A percentile compares a stretch with the other conserved stretches of the same genome.
These are phyloP conservation scores for Colletotrichum theobromicola DNA, from an alignment of 2,329 filamentous ascomycete species.

Conservation along the genomic window DNA sequence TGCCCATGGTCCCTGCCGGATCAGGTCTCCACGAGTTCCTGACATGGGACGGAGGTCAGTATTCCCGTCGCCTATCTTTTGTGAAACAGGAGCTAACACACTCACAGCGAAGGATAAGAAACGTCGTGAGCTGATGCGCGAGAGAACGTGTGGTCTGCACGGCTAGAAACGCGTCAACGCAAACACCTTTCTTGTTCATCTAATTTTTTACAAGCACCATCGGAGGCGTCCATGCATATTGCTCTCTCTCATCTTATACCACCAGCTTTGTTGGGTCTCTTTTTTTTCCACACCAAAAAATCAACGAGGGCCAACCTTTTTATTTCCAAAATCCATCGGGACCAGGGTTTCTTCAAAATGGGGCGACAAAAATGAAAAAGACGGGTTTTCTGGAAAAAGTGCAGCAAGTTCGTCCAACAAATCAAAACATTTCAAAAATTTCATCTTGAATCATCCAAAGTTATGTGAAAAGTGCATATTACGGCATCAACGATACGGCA, in stretches of 20 bases:
- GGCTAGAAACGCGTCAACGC: neutral
- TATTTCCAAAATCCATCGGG: slow-evolving; percentile 5
- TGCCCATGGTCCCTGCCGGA: slow-evolving; percentile 95
- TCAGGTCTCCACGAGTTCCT: slow-evolving; percentile 91
- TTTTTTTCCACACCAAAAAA: neutral
- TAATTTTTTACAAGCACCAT: slow-evolving; percentile 8
- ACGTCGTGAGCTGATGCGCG: slow-evolving; percentile 69
- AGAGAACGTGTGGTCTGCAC: slow-evolving; percentile 59
- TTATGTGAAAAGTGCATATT: neutral
- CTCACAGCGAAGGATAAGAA: slow-evolving; percentile 68
- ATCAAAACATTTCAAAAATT: neutral
- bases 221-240: slow-evolving; percentile 20
- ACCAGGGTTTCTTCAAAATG: slow-evolving; percentile 6
- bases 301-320: neutral
- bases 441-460: neutral
- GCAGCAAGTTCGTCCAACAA: neutral
- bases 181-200: slow-evolving; percentile 9
- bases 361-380: neutral
- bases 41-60: slow-evolving; percentile 79
- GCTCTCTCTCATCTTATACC: slow-evolving; percentile 22
- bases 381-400: neutral
- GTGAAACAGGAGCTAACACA: slow-evolving; percentile 33
- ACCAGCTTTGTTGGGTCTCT: slow-evolving; percentile 15
- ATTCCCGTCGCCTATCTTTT: neutral
- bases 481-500: neutral